These are phyloP conservation scores for Saccharomycopsis sp. DNA, from an alignment of 805 yeast genomes.

Conservation along the genomic window DNA sequence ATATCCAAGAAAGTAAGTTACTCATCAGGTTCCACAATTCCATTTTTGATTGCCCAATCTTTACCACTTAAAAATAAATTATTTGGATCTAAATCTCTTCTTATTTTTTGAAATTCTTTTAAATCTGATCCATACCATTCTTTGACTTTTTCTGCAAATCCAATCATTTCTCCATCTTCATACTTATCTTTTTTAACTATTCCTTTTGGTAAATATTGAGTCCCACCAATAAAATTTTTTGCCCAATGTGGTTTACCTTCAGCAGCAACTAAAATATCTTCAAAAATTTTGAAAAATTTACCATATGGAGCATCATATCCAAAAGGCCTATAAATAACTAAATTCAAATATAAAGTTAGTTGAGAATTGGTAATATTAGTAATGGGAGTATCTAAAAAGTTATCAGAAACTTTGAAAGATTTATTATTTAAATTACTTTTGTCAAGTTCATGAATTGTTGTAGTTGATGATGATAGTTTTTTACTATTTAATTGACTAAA, in stretches of 20 bases:
- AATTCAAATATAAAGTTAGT: constrained; percentile 78
- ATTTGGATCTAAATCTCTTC: constrained; percentile 66
- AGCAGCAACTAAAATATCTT: constrained; percentile 60
- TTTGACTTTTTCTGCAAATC: constrained; percentile 56
- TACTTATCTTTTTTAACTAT: constrained; percentile 25
- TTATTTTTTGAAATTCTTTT: constrained; percentile 45
- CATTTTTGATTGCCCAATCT: constrained; percentile 78
- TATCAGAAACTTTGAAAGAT: constrained; percentile 34
- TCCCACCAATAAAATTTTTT: constrained; percentile 72
- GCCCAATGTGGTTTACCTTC: constrained; percentile 99
- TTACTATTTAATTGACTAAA: too few relatives aligned
- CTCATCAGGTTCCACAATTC: constrained; percentile 35
- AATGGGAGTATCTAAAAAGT: constrained; percentile 17
- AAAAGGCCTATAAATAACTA: constrained; percentile 96
- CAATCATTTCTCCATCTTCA: constrained; percentile 65
- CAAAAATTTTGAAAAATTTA: constrained; percentile 79
- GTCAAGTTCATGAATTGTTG: constrained; percentile 28
- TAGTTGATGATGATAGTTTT: too few relatives aligned
- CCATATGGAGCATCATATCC: constrained; percentile 59
- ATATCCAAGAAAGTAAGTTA: neutral
- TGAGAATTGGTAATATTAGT: constrained; percentile 55
- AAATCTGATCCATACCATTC: constrained; percentile 78
- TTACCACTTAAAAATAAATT: constrained; percentile 71
- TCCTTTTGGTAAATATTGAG: constrained; percentile 22
- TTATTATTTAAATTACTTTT: constrained; percentile 75